Evolutionary conservation across 768 basidiomycete species (phyloP).

Genomic region (Boletales sp.): DNA sequence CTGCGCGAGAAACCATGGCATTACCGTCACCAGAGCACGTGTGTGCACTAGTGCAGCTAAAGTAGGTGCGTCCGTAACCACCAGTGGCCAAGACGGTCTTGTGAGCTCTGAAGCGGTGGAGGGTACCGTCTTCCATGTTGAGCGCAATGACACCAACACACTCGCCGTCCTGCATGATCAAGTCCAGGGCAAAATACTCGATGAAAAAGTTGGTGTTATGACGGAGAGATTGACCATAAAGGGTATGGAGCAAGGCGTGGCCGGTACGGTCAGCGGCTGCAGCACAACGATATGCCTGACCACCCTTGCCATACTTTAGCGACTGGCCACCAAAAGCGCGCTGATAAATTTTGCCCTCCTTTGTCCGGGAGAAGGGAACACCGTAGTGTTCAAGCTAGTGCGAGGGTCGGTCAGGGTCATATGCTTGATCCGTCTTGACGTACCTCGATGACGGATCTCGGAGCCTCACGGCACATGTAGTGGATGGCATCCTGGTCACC

Average conservation of each 20-base stretch:
- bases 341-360: conserved; percentile 99
- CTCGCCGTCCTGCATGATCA: conserved; percentile 98
- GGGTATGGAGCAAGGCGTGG: conserved; percentile 96
- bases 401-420: not conserved
- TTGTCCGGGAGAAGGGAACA: conserved; percentile 96
- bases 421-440: conserved; percentile 5
- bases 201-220: conserved; percentile 99
- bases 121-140: conserved; percentile 99
- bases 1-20: conserved; percentile 96
- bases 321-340: conserved; percentile 99
- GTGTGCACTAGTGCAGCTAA: conserved; percentile 97
- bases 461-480: conserved; percentile 99
- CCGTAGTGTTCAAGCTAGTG: conserved; percentile 94
- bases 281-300: conserved; percentile 98
- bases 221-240: conserved; percentile 97
- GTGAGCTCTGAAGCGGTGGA: conserved; percentile 97
- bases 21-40: conserved; percentile 99
- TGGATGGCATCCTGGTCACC: conserved; percentile 99
- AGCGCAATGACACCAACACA: conserved; percentile 99
- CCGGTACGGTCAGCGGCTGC: conserved; percentile 99
- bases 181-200: conserved; percentile 98
- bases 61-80: conserved; percentile 97
- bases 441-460: conserved; percentile 89
- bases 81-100: conserved; percentile 98
- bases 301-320: conserved; percentile 94